A percentile compares a stretch with the other conserved stretches of the same genome.
Evolutionary conservation across 23 red algal species (phyloP).

Genomic region (Gracilaria caudata): DNA sequence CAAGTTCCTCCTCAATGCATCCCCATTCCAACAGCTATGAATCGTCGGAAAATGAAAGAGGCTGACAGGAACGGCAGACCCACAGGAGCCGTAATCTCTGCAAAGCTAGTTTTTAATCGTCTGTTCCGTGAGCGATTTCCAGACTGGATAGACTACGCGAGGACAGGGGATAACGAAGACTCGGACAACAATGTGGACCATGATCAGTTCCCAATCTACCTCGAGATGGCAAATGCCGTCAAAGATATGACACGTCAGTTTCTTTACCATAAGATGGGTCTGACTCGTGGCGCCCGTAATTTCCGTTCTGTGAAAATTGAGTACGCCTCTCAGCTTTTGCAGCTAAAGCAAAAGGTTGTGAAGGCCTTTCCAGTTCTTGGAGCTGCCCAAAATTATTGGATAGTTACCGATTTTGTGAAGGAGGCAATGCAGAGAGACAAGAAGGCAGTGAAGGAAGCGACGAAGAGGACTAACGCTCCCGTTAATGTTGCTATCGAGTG

Average conservation of each 20-base stretch:
- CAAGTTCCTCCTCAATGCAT: too few species aligned
- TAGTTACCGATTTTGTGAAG: neutral
- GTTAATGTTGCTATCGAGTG: too few species aligned
- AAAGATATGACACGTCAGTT: neutral
- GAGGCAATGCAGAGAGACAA: neutral
- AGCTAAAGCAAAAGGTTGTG: neutral
- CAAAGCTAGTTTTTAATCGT: too few species aligned
- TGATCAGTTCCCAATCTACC: neutral
- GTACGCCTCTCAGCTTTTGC: neutral
- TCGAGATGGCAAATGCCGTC: neutral
- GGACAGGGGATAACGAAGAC: neutral
- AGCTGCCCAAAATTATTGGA: neutral
- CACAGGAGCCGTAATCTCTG: too few species aligned
- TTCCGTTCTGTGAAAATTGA: neutral
- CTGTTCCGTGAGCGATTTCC: neutral
- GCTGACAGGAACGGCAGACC: too few species aligned
- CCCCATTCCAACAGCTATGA: too few species aligned
- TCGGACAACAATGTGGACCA: neutral
- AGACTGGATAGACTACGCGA: neutral
- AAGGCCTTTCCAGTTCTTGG: neutral
- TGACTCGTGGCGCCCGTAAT: neutral
- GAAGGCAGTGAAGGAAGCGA: neutral
- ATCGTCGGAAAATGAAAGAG: too few species aligned
- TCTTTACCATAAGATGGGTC: neutral
- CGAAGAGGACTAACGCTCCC: neutral